Conservation (phyloP, 345 rosid species). For the Arabis alpina region DNA sequence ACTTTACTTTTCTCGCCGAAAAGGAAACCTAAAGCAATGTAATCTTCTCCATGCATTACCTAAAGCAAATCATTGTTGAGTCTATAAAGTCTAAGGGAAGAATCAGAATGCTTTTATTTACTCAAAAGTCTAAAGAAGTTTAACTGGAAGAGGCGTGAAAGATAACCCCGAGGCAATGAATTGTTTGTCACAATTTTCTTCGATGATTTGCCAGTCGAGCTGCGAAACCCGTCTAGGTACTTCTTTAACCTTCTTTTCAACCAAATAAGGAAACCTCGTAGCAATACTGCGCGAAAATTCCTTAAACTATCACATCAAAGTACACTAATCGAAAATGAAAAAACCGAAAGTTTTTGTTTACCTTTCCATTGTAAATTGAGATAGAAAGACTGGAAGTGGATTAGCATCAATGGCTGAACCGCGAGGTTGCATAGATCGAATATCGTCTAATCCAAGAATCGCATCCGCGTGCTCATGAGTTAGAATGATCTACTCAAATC, state of each 20-base stretch:
- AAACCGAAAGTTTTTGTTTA: slow-evolving; percentile 17
- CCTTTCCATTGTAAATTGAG: slow-evolving; percentile 83
- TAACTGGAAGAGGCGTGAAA: slow-evolving; percentile 86
- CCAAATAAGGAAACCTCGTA: slow-evolving; percentile 74
- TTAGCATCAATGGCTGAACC: slow-evolving; percentile 72
- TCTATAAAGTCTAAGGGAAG: slow-evolving; percentile 8
- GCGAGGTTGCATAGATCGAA: slow-evolving; percentile 76
- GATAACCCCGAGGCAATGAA: slow-evolving; percentile 80
- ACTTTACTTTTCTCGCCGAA: slow-evolving; percentile 78
- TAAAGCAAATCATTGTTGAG: slow-evolving; percentile 42
- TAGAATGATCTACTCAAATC: slow-evolving; percentile 74
- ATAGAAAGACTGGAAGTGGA: slow-evolving; percentile 70
- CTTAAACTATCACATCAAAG: neutral
- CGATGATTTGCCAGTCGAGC: slow-evolving; percentile 84
- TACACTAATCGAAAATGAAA: neutral
- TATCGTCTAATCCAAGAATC: slow-evolving; percentile 89
- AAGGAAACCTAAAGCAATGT: slow-evolving; percentile 83
- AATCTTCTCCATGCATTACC: slow-evolving; percentile 99
- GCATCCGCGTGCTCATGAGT: slow-evolving; percentile 99
- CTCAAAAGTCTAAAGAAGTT: slow-evolving; percentile 29
- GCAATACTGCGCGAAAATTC: slow-evolving; percentile 52
- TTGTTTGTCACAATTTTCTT: slow-evolving; percentile 69
- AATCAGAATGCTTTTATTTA: slow-evolving; percentile 1
- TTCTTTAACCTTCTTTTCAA: slow-evolving; percentile 74
- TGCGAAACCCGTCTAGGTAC: slow-evolving; percentile 87